Evolutionary conservation across 2,329 filamentous ascomycete species (phyloP), one percentile per base, ranked within the genome.

Genomic region (Claviceps quebecensis): DNA sequence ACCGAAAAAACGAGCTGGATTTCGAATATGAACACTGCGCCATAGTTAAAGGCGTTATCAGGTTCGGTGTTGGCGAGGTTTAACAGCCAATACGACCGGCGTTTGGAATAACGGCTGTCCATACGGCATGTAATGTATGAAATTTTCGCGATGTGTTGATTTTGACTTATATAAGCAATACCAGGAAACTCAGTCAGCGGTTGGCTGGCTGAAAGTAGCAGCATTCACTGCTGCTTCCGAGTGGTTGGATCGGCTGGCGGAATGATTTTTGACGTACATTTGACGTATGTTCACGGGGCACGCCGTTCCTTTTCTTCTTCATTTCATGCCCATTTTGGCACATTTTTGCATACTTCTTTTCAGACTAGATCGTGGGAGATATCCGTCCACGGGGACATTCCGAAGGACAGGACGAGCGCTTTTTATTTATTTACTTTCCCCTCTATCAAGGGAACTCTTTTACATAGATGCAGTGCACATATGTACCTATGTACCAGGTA

Each of bases 331-430:
- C 19, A 19, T 43, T 11, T 43, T 13, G 17, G 8, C 9, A 5
- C 13, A 5, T 45, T 26, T 6, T 46, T 41, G 41, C 22, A 19
- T 19, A 17, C 14, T 23, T 1, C 22, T 13, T 43, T 22, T 5
- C 16, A 2, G 40, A 17, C 2, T 43, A 13, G 4, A 23, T 14
- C 5, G 14, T n/a, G 40, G 17, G n/a, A 43, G 29, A 34, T 34
- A 14, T 22, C 1, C 11, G 17, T 43, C 17, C 56, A 62, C 29
- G n/a, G 4, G 29, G 29, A 34, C 9, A 11, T 34, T 11, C 29
- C 29, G 29, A 11, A 34, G 29, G 29, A 34, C 29, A 34, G 29
- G 29, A 11, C 9, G 29, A 34, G 29, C 29, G 9, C 3, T 4
- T 34, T 34, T 11, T 4, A 34, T 34, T 11, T 4, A 34, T 11